Evolutionary conservation across 1,284 basidiomycete genomes (phyloP).

Genomic region (Ustilago bromivora): DNA sequence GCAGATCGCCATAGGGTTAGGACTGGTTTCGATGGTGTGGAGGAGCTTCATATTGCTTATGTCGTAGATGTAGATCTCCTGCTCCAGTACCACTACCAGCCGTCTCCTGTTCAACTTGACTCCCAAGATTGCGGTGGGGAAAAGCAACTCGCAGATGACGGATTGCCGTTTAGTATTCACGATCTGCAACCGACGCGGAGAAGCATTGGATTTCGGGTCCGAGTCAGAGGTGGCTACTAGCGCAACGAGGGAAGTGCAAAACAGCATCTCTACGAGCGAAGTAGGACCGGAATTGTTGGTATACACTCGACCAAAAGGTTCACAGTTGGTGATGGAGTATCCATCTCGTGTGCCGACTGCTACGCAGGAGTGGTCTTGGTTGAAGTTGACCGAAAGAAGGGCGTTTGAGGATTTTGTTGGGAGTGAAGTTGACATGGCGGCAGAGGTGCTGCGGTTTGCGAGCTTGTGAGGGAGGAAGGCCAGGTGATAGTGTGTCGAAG

Average conservation of each 20-base stretch:
- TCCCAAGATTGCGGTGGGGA: slow-evolving; percentile 92
- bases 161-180: slow-evolving; percentile 99
- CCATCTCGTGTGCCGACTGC: slow-evolving; percentile 95
- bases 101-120: slow-evolving; percentile 97
- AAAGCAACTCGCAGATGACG: slow-evolving; percentile 97
- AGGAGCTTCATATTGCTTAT: slow-evolving; percentile 98
- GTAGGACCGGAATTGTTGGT: slow-evolving; percentile 92
- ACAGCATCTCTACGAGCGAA: slow-evolving; percentile 98
- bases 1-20: slow-evolving; percentile 95
- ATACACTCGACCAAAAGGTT: slow-evolving; percentile 95
- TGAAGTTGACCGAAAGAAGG: slow-evolving; percentile 63
- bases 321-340: slow-evolving; percentile 96
- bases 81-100: slow-evolving; percentile 92
- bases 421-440: slow-evolving; percentile 24
- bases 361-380: slow-evolving; percentile 77
- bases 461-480: neutral
- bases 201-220: slow-evolving; percentile 73
- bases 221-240: slow-evolving; percentile 90
- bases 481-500: neutral
- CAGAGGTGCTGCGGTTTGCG: neutral
- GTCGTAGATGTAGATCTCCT: slow-evolving; percentile 98
- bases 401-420: slow-evolving; percentile 49
- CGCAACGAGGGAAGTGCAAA: slow-evolving; percentile 96
- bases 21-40: slow-evolving; percentile 96
- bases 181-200: slow-evolving; percentile 87